Conservation (phyloP, 805 yeast genomes). For the Cephaloascus fragrans region DNA sequence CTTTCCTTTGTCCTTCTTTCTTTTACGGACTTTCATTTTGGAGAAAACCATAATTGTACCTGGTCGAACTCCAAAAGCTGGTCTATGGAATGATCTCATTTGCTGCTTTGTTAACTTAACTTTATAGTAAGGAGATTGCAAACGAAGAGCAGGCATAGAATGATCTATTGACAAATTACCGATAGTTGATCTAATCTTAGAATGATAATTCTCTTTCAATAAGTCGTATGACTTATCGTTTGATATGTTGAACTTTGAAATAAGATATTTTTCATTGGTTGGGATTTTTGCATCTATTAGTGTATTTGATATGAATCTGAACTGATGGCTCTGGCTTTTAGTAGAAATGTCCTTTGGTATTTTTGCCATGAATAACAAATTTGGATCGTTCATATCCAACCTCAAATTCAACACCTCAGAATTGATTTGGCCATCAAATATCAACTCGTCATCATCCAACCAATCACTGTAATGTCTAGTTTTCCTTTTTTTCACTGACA, state of each 20-base stretch:
- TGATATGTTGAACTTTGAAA: conserved; percentile 67
- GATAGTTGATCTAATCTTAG: conserved; percentile 85
- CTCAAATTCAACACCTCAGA: conserved; percentile 26
- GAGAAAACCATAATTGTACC: conserved; percentile 71
- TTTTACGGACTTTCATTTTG: conserved; percentile 67
- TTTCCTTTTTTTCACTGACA: conserved; percentile 11
- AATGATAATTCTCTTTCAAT: conserved; percentile 76
- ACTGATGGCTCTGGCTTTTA: conserved; percentile 3
- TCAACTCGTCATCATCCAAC: conserved; percentile 53
- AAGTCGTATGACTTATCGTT: conserved; percentile 83
- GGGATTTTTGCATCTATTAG: conserved; percentile 33
- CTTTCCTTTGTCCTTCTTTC: conserved; percentile 83
- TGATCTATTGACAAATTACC: conserved; percentile 90
- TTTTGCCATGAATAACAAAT: conserved; percentile 55
- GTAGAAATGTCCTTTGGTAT: conserved; percentile 7
- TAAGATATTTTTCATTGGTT: conserved; percentile 41
- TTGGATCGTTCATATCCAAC: conserved; percentile 83
- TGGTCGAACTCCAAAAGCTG: conserved; percentile 65
- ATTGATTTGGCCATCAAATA: conserved; percentile 59
- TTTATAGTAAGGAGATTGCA: conserved; percentile 87
- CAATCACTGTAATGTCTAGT: conserved; percentile 21
- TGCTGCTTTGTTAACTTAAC: conserved; percentile 62
- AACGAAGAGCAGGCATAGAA: conserved; percentile 73
- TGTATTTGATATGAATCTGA: conserved; percentile 1
- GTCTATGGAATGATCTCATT: conserved; percentile 72